Percentiles rank a stretch among this genome's conserved stretches.
Evolutionary conservation across 2,329 filamentous ascomycete species (phyloP).

Genomic region (Taxawa tesnikishii): DNA sequence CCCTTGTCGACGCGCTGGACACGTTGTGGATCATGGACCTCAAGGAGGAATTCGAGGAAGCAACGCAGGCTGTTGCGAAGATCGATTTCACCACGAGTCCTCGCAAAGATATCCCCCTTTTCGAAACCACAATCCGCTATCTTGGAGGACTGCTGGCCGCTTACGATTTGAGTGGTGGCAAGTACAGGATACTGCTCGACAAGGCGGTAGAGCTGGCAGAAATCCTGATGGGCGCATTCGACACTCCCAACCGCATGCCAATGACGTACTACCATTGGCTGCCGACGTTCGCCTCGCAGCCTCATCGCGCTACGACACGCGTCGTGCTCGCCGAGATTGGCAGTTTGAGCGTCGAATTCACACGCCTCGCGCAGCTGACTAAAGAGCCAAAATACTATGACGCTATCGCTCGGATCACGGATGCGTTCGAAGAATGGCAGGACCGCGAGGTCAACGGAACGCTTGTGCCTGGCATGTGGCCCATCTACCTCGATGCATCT

Average conservation of each 20-base stretch:
- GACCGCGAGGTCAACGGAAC: constrained; percentile 37
- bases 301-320: constrained; percentile 46
- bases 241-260: constrained; percentile 91
- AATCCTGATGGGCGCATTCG: constrained; percentile 70
- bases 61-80: constrained; percentile 52
- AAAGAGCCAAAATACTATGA: constrained; percentile 77
- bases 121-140: constrained; percentile 87
- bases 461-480: constrained; percentile 67
- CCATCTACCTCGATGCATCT: constrained; percentile 62
- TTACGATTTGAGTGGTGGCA: constrained; percentile 69
- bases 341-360: constrained; percentile 78
- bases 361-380: constrained; percentile 74
- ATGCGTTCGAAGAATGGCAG: constrained; percentile 67
- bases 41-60: constrained; percentile 67
- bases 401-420: constrained; percentile 72
- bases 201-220: constrained; percentile 73
- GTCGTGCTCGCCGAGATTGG: constrained; percentile 59
- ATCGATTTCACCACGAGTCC: constrained; percentile 75
- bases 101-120: constrained; percentile 65
- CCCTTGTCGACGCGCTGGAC: constrained; percentile 70
- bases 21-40: constrained; percentile 81
- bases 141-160: constrained; percentile 75
- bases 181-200: constrained; percentile 56
- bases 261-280: constrained; percentile 69
- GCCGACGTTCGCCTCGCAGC: constrained; percentile 49